Percentiles rank a stretch among this genome's conserved stretches.
Conservation (phyloP, 2,329 filamentous ascomycete species). For the Metarhizium humberi region DNA sequence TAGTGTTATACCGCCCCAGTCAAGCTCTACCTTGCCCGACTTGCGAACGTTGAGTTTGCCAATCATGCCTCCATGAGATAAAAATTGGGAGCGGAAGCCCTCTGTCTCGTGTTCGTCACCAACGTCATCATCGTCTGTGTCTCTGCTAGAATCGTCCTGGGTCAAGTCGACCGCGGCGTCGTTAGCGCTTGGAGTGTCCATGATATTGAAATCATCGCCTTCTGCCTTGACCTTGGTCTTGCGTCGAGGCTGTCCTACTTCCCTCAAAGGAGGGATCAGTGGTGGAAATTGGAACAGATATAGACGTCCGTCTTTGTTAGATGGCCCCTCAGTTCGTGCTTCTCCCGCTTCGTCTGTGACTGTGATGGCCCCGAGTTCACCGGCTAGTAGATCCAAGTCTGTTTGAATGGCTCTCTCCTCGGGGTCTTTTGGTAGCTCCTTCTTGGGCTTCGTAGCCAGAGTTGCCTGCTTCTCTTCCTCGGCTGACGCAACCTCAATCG, state of each 20-base stretch:
- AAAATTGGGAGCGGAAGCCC: constrained; percentile 29
- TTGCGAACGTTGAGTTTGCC: constrained; percentile 51
- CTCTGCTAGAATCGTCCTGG: constrained; percentile 12
- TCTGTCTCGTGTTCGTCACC: constrained; percentile 18
- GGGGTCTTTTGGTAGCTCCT: constrained; percentile 20
- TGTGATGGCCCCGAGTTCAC: constrained; percentile 30
- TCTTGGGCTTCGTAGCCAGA: constrained; percentile 17
- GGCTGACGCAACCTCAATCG: constrained; percentile 12
- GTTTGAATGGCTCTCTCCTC: constrained; percentile 30
- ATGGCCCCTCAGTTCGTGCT: constrained; percentile 16
- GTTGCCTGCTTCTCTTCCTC: constrained; percentile 12
- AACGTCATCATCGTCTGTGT: constrained; percentile 18
- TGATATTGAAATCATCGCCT: constrained; percentile 28
- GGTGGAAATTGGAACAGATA: constrained; percentile 59
- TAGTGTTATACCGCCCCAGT: constrained; percentile 51
- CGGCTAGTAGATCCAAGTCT: constrained; percentile 31
- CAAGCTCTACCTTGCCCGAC: constrained; percentile 52
- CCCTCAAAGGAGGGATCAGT: constrained; percentile 46
- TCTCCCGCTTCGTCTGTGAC: constrained; percentile 21
- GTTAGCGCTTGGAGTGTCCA: constrained; percentile 15
- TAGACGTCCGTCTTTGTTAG: constrained; percentile 43
- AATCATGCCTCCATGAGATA: constrained; percentile 46
- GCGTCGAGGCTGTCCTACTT: constrained; percentile 14
- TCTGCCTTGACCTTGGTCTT: constrained; percentile 31
- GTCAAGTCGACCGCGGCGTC: constrained; percentile 32